A percentile compares a stretch with the other conserved stretches of the same genome.
phyloP scores from a whole-genome alignment of 164 flowering plant species.

The Sedum album region DNA sequence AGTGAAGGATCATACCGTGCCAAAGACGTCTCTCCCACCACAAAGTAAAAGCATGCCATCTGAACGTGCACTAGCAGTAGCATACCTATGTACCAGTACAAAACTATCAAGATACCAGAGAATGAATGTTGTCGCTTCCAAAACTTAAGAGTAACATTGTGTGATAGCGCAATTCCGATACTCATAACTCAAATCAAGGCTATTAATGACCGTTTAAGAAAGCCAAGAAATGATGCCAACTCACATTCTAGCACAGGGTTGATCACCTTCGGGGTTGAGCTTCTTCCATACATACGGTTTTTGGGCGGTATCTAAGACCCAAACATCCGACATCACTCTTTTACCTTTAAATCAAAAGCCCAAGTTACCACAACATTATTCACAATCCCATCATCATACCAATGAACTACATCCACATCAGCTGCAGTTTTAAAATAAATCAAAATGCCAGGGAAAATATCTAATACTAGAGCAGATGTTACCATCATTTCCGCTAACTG shows the following conservation, averaged over 20 bases:
- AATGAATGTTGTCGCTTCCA: background rate
- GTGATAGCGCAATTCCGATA: background rate
- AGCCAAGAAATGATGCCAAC: constrained; percentile 16
- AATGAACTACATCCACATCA: too few relatives aligned
- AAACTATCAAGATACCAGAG: background rate
- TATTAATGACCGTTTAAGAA: background rate
- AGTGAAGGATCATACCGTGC: constrained; percentile 40
- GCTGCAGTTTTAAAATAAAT: too few relatives aligned
- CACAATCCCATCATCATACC: background rate
- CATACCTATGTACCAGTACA: constrained; percentile 55
- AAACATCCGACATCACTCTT: constrained; percentile 83
- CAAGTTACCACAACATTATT: background rate
- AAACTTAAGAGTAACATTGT: background rate
- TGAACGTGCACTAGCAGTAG: constrained; percentile 93
- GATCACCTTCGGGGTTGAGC: constrained; percentile 89
- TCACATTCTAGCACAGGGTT: constrained; percentile 91
- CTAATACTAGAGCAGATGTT: too few relatives aligned
- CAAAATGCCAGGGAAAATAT: too few relatives aligned
- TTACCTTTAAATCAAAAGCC: constrained; percentile 46
- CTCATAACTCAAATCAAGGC: background rate
- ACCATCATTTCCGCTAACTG: too few relatives aligned
- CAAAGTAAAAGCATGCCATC: constrained; percentile 99
- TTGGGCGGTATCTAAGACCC: constrained; percentile 94
- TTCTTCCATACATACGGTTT: constrained; percentile 90
- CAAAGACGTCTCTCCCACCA: constrained; percentile 89